Evolutionary conservation across 2,329 filamentous ascomycete species (phyloP).

Genomic region (Escovopsis weberi): DNA sequence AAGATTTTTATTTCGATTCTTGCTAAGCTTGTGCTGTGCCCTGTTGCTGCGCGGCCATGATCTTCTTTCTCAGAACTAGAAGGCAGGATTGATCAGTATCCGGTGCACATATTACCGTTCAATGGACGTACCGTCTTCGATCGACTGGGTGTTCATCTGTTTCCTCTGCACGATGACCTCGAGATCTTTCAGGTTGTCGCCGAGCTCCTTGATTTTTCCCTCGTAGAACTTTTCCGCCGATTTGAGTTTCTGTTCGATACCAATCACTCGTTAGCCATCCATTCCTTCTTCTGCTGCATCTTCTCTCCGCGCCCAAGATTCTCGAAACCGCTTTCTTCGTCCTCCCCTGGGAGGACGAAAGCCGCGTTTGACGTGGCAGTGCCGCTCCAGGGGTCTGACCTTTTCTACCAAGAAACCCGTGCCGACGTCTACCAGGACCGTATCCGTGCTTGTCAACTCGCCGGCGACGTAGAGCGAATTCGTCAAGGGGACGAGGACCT

Average conservation of each 20-base stretch:
- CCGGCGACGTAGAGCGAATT: slow-evolving; percentile 91
- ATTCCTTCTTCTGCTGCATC: no score
- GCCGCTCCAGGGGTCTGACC: slow-evolving; percentile 25
- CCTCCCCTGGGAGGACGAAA: no score
- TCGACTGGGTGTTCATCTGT: slow-evolving; percentile 66
- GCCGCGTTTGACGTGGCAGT: no score
- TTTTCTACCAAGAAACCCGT: slow-evolving; percentile 95
- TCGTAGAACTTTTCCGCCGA: slow-evolving; percentile 43
- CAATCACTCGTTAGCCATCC: no score
- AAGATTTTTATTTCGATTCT: neutral
- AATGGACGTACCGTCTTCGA: slow-evolving; percentile 61
- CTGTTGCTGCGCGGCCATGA: slow-evolving; percentile 19
- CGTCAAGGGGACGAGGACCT: slow-evolving; percentile 81
- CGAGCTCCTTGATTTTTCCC: slow-evolving; percentile 37
- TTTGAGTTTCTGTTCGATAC: slow-evolving; percentile 30
- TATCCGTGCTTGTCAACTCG: slow-evolving; percentile 55
- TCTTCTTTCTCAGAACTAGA: slow-evolving; percentile 25
- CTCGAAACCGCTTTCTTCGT: no score
- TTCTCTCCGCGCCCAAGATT: no score
- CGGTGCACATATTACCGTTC: no score
- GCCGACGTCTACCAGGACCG: slow-evolving; percentile 80
- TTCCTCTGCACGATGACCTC: slow-evolving; percentile 51
- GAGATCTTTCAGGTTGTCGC: slow-evolving; percentile 39
- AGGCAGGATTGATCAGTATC: no score
- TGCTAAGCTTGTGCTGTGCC: slow-evolving; percentile 1